A percentile compares a stretch with the other conserved stretches of the same genome.
Conservation (phyloP, 108 stramenopile genomes). For the Cyclotella cryptica region DNA sequence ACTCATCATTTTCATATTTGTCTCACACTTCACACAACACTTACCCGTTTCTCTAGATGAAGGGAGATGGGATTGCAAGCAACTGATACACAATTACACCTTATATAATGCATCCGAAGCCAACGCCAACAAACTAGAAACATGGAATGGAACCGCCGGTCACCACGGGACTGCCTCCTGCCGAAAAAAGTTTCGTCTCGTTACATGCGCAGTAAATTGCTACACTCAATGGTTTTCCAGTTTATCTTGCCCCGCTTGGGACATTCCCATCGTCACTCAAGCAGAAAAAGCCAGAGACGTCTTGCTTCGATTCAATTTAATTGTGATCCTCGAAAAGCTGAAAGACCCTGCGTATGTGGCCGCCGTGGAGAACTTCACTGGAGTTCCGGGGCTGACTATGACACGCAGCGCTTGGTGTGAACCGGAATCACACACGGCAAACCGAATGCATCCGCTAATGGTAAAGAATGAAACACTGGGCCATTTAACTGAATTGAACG, state of each 20-base stretch:
- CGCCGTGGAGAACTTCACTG: slow-evolving; percentile 33
- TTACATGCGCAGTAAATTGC: slow-evolving; percentile 28
- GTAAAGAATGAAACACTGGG: slow-evolving; percentile 23
- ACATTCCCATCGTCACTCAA: slow-evolving; percentile 23
- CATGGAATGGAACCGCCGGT: slow-evolving; percentile 6
- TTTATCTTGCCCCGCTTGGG: slow-evolving; percentile 21
- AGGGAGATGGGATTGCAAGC: slow-evolving; percentile 41
- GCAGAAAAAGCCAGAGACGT: slow-evolving; percentile 23
- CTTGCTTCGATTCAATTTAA: slow-evolving; percentile 29
- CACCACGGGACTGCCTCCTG: too few relatives aligned
- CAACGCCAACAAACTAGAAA: slow-evolving; percentile 23
- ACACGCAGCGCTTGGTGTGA: slow-evolving; percentile 30
- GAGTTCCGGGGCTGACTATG: slow-evolving; percentile 24
- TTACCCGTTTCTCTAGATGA: slow-evolving; percentile 8
- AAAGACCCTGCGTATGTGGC: slow-evolving; percentile 19
- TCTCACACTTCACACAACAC: background rate
- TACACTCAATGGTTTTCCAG: slow-evolving; percentile 37
- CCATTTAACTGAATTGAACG: slow-evolving; percentile 16
- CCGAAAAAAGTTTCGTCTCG: slow-evolving; percentile 10
- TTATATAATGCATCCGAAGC: slow-evolving; percentile 17
- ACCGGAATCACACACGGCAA: slow-evolving; percentile 15
- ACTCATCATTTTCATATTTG: background rate
- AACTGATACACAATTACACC: slow-evolving; percentile 14
- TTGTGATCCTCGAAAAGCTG: slow-evolving; percentile 29
- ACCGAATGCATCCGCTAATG: slow-evolving; percentile 22